Evolutionary conservation across 306 rosid species (phyloP).

Genomic region (Cucurbita argyrosperma): DNA sequence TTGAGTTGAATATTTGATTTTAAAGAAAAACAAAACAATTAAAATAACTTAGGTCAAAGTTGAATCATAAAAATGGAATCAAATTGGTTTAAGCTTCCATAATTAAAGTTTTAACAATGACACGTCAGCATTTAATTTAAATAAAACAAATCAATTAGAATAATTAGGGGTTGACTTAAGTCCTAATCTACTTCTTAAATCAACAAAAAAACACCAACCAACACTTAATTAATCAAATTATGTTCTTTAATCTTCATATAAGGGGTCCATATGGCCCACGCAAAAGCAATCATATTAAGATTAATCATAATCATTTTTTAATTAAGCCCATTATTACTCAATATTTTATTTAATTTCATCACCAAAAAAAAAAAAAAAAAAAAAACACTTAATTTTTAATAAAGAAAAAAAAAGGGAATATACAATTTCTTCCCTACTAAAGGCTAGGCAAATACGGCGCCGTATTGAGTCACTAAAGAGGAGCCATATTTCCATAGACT

Average conservation of each 20-base stretch:
- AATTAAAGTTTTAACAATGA: neutral
- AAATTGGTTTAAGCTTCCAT: neutral
- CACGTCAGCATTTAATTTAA: neutral
- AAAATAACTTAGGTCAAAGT: neutral
- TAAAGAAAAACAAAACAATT: no score
- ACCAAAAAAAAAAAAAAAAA: neutral
- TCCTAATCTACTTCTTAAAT: neutral
- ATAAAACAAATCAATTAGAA: neutral
- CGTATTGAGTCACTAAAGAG: neutral
- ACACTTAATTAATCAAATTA: neutral
- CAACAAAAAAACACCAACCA: neutral
- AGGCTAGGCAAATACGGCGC: neutral
- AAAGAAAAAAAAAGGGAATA: neutral
- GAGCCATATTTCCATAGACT: neutral
- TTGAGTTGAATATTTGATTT: no score
- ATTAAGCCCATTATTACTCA: neutral
- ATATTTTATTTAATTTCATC: neutral
- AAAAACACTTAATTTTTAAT: neutral
- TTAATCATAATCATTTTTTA: neutral
- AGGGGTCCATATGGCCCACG: neutral
- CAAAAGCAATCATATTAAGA: neutral
- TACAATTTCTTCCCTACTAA: neutral
- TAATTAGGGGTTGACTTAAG: conserved; percentile 1
- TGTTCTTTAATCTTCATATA: neutral
- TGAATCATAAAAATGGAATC: neutral